Percentiles rank a stretch among this genome's conserved stretches.
Evolutionary conservation across 164 flowering plant species (phyloP).

Genomic region (Kalanchoe fedtschenkoi): DNA sequence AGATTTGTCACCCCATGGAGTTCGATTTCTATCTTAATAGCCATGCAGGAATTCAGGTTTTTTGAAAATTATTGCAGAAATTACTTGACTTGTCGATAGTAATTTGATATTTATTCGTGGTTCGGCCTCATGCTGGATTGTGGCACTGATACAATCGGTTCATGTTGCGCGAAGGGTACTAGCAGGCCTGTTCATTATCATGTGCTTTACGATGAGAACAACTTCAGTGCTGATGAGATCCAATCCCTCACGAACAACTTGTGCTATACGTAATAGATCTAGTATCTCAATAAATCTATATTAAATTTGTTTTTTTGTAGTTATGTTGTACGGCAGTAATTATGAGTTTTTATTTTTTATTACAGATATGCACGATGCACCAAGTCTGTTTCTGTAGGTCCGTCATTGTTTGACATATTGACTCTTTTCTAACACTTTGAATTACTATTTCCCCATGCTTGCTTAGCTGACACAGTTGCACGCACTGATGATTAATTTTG

Average conservation of each 20-base stretch:
- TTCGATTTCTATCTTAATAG: conserved; percentile 59
- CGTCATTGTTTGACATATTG: too few species aligned
- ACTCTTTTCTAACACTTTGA: too few species aligned
- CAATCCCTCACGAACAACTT: conserved; percentile 62
- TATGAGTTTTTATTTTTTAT: background rate
- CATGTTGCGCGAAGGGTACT: conserved; percentile 60
- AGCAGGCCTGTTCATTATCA: conserved; percentile 78
- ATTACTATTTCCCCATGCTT: too few species aligned
- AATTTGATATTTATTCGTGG: background rate
- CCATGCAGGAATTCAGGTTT: conserved; percentile 61
- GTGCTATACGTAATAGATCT: conserved; percentile 49
- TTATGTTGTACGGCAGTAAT: background rate
- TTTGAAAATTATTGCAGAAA: background rate
- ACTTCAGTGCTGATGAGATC: conserved; percentile 59
- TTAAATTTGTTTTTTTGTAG: background rate
- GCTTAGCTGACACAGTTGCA: too few species aligned
- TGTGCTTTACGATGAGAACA: conserved; percentile 73
- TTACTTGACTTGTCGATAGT: background rate
- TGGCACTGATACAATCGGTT: background rate
- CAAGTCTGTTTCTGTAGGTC: conserved; percentile 39
- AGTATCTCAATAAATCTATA: background rate
- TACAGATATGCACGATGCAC: conserved; percentile 44
- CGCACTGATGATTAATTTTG: background rate
- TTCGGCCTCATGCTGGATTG: background rate
- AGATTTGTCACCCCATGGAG: conserved; percentile 56